These are phyloP conservation scores for Acanthamoeba sp. DNA, from an alignment of 208 protist species.

Conservation along the genomic window DNA sequence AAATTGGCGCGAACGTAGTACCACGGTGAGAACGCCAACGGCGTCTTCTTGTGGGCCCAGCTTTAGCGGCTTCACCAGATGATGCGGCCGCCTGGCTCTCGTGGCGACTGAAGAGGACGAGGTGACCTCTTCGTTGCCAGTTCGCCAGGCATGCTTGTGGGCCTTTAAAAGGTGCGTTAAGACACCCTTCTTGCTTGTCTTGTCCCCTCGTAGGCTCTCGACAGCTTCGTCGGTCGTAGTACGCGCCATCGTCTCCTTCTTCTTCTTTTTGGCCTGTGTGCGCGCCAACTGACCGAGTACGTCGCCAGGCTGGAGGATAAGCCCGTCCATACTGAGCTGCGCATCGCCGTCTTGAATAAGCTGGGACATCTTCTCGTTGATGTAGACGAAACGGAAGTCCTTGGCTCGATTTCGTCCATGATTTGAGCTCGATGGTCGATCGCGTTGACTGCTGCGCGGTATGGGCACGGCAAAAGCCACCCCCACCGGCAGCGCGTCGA, in stretches of 20 bases:
- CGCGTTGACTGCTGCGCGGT: background rate
- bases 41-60: background rate
- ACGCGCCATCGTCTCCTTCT: background rate
- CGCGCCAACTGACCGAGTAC: background rate
- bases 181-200: background rate
- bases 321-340: background rate
- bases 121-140: background rate
- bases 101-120: background rate
- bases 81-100: background rate
- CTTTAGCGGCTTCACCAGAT: constrained; percentile 7
- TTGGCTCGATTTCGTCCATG: background rate
- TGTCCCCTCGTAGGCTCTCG: background rate
- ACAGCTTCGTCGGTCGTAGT: background rate
- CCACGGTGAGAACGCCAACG: constrained; percentile 12
- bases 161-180: background rate
- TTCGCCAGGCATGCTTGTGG: constrained; percentile 27
- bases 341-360: background rate
- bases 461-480: constrained; percentile 57
- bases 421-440: background rate
- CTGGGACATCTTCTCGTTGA: constrained; percentile 22
- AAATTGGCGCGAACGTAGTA: background rate
- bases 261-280: background rate
- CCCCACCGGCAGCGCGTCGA: constrained; percentile 1
- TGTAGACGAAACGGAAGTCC: constrained; percentile 54
- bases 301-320: background rate